Base-by-base conservation (phyloP, 2,329 filamentous ascomycete genomes). In the Aureobasidium sp. region DNA sequence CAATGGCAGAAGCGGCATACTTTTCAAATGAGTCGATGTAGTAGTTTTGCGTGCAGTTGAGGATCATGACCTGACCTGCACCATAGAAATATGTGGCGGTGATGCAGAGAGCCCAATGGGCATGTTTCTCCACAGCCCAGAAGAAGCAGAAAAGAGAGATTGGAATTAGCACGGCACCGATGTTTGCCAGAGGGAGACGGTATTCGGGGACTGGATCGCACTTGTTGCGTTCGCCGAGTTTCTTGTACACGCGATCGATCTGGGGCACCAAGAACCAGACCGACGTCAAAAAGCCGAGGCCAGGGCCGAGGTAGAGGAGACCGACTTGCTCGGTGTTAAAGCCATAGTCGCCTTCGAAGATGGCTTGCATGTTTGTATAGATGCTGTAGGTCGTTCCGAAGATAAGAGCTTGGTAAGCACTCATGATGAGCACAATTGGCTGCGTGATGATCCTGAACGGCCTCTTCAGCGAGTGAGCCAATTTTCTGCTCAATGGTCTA, bases 41-140 rank as follows among this genome's bases (percentile, higher is more conserved):
- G 68, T 82, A 82, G 58, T 83, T 83, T 59, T 83, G 80, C 17
- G 79, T 79, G 14, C 74, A 75, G 61, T 82, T 82, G 60, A 82
- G 70, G 34, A 82, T 80, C 65, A 80, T 77, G 12, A 83, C 78
- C 61, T 82, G 80, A 2, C 80, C 79, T 20, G 82, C 73, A 14
- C 79, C 80, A 65, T 80, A 81, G 68, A 78, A 79, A 65, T 76
- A 79, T 0, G 77, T 79, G 2, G 74, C 70, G 0, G 73, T 67
- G 37, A 79, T 75, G 5, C 74, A 71, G 1, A 72, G 73, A 34
- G 72, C 67, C 77, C 77, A 80, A 58, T 76, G 76, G 3, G 66
- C 68, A 34, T 75, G 71, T 20, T 67, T 70, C 55, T 79, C 69
- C 0, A 79, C 76, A 0, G 75, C 71, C 78, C 78, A 79, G 0